Conservation (phyloP, 2,329 filamentous ascomycete species). For the Teratosphaeria viscida region DNA sequence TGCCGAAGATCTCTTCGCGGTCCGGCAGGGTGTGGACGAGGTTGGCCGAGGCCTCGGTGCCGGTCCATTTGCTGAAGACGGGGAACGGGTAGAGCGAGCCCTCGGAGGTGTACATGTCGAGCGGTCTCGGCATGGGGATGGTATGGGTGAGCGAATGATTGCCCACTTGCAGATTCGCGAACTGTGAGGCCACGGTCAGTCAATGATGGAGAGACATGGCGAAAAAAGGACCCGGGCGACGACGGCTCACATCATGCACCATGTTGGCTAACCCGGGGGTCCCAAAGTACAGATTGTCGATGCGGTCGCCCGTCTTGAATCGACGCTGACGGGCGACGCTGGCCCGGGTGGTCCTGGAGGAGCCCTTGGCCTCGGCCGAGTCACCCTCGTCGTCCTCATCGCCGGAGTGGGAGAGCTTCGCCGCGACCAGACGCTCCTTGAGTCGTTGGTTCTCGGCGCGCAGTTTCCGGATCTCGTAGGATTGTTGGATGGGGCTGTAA, state of each 20-base stretch:
- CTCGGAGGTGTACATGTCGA: constrained; percentile 32
- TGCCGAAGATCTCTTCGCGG: constrained; percentile 29
- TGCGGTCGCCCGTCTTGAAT: constrained; percentile 30
- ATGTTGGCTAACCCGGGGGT: constrained; percentile 39
- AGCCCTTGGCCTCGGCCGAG: constrained; percentile 16
- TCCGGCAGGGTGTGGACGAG: constrained; percentile 29
- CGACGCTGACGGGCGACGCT: constrained; percentile 21
- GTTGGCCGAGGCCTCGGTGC: constrained; percentile 10
- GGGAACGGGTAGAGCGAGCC: constrained; percentile 35
- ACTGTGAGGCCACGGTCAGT: constrained; percentile 18
- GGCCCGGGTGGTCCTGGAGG: constrained; percentile 13
- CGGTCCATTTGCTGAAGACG: constrained; percentile 27
- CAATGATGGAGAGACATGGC: not conserved
- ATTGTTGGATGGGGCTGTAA: constrained; percentile 37
- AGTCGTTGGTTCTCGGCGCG: constrained; percentile 36
- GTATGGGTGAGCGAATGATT: constrained; percentile 34
- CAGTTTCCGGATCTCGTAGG: constrained; percentile 38
- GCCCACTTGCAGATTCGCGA: constrained; percentile 32
- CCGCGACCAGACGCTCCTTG: constrained; percentile 31
- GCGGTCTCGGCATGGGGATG: constrained; percentile 25
- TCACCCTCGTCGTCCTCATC: constrained; percentile 30
- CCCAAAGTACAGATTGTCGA: constrained; percentile 41
- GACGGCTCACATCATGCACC: constrained; percentile 33
- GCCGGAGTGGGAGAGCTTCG: constrained; percentile 19
- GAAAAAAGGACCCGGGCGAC: not conserved